Evolutionary conservation across 495 filamentous ascomycete species (phyloP).

Genomic region (Xylaria palmicola): DNA sequence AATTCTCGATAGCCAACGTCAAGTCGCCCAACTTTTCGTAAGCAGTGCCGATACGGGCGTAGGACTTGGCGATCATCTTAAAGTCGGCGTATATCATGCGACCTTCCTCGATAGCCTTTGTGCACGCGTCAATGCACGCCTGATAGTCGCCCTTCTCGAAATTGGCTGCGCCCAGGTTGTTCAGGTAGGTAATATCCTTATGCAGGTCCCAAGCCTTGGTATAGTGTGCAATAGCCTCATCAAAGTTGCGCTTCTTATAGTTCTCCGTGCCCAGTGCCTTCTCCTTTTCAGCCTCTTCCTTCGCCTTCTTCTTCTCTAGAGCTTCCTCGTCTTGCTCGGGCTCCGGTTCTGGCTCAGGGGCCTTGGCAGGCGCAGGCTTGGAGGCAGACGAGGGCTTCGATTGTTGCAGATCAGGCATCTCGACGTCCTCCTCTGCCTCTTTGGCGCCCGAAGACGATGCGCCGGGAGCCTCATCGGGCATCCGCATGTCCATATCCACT

Average conservation of each 20-base stretch:
- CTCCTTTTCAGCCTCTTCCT: constrained; percentile 90
- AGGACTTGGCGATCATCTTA: constrained; percentile 96
- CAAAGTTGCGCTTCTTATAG: constrained; percentile 98
- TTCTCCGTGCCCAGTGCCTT: constrained; percentile 91
- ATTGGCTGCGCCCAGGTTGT: constrained; percentile 90
- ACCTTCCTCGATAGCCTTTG: constrained; percentile 86
- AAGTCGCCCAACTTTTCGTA: constrained; percentile 89
- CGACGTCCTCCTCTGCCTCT: constrained; percentile 70
- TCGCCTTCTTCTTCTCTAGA: constrained; percentile 78
- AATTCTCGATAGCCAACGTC: constrained; percentile 78
- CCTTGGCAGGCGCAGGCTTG: constrained; percentile 48
- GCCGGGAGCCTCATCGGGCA: constrained; percentile 32
- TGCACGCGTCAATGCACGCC: constrained; percentile 79
- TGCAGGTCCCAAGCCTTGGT: constrained; percentile 88
- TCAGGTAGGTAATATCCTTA: constrained; percentile 97
- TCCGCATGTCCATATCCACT: constrained; percentile 85
- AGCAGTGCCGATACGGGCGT: constrained; percentile 82
- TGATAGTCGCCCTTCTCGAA: constrained; percentile 95
- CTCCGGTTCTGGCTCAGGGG: constrained; percentile 59
- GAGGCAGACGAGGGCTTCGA: constrained; percentile 30
- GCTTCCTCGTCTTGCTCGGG: constrained; percentile 78
- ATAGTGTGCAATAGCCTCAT: constrained; percentile 93
- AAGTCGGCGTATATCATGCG: constrained; percentile 87
- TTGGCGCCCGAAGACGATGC: constrained; percentile 34
- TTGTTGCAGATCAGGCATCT: constrained; percentile 69